These are phyloP conservation scores for Detonula confervacea DNA, from an alignment of 352 stramenopile genomes.

Conservation along the genomic window DNA sequence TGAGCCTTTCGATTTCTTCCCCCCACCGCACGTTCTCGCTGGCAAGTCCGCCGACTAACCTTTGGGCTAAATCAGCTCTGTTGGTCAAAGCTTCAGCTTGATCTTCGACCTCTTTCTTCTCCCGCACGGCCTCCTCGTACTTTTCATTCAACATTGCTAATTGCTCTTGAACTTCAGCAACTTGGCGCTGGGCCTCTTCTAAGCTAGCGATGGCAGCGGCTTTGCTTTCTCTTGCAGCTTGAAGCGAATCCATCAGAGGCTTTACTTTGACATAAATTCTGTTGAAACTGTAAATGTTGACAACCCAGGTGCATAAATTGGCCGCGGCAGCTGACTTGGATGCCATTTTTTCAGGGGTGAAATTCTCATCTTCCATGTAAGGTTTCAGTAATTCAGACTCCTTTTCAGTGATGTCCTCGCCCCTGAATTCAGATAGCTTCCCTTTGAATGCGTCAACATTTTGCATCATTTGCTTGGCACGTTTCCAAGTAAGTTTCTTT, in stretches of 20 bases:
- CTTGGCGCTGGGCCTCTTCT: slow-evolving; percentile 90
- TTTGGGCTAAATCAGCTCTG: slow-evolving; percentile 91
- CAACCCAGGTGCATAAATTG: slow-evolving; percentile 97
- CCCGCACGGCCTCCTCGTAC: slow-evolving; percentile 92
- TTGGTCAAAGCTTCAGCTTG: slow-evolving; percentile 93
- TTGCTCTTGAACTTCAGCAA: slow-evolving; percentile 92
- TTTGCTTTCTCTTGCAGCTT: slow-evolving; percentile 92
- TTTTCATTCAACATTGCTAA: slow-evolving; percentile 93
- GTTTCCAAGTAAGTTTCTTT: slow-evolving; percentile 94
- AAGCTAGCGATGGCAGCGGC: slow-evolving; percentile 90
- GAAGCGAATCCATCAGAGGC: slow-evolving; percentile 96
- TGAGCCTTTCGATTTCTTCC: slow-evolving; percentile 95
- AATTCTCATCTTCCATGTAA: slow-evolving; percentile 92
- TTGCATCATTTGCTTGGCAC: slow-evolving; percentile 99
- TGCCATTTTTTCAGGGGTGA: slow-evolving; percentile 95
- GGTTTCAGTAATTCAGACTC: slow-evolving; percentile 92
- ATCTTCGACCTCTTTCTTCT: slow-evolving; percentile 95
- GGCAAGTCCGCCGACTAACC: slow-evolving; percentile 94
- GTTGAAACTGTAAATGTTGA: slow-evolving; percentile 98
- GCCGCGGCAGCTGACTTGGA: slow-evolving; percentile 95
- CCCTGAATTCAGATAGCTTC: slow-evolving; percentile 91
- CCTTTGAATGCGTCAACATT: slow-evolving; percentile 96
- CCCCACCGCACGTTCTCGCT: slow-evolving; percentile 97
- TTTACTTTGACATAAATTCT: slow-evolving; percentile 99
- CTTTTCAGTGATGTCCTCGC: slow-evolving; percentile 94